phyloP scores from a whole-genome alignment of 257 asterid genomes.

The Solanum virginianum region DNA sequence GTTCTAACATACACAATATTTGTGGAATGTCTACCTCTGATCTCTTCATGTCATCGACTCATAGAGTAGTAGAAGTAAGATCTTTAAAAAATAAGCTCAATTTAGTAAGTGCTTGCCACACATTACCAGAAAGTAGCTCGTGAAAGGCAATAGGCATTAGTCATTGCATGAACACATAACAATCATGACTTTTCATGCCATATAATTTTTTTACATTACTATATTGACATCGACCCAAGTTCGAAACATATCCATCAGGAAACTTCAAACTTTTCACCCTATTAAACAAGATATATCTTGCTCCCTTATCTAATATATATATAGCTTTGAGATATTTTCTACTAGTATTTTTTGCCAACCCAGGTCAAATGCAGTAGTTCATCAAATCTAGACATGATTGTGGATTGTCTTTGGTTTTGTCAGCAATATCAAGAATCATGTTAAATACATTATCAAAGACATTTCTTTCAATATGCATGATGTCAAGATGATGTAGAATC shows the following conservation, averaged over 20 bases:
- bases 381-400: background rate
- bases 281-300: too few species aligned
- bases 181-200: background rate
- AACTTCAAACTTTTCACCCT: too few species aligned
- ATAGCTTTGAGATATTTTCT: too few species aligned
- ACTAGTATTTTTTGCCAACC: too few species aligned
- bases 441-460: background rate
- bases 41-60: background rate
- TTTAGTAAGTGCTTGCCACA: background rate
- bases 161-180: background rate
- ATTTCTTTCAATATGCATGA: background rate
- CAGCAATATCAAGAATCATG: too few species aligned
- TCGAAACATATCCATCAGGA: too few species aligned
- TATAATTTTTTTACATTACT: too few species aligned
- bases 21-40: background rate
- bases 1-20: background rate
- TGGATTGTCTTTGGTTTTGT: background rate
- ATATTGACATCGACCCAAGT: background rate
- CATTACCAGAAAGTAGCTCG: background rate
- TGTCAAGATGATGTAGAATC: background rate
- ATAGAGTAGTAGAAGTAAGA: background rate
- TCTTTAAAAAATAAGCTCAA: background rate
- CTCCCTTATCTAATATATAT: too few species aligned
- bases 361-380: background rate
- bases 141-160: background rate